Percentiles rank a stretch among this genome's conserved stretches.
Conservation (phyloP, 257 asterid genomes). For the Nicotiana tomentosiformis region DNA sequence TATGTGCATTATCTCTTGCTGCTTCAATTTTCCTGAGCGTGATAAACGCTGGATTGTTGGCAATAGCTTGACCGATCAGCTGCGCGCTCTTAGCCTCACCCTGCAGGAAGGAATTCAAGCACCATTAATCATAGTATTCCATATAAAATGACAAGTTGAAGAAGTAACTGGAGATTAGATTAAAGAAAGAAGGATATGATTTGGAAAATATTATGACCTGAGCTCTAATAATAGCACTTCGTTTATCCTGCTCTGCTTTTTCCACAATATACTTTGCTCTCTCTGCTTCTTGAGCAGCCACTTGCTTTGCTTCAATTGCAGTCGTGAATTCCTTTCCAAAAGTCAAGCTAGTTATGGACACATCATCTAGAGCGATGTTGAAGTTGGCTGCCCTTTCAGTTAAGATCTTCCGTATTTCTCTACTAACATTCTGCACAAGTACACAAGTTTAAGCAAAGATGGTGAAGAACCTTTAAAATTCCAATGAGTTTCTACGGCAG, state of each 20-base stretch:
- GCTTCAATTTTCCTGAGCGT: slow-evolving; percentile 91
- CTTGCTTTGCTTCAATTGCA: slow-evolving; percentile 95
- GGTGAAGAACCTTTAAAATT: neutral
- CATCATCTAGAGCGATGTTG: slow-evolving; percentile 91
- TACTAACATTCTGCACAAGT: slow-evolving; percentile 62
- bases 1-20: slow-evolving; percentile 66
- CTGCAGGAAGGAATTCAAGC: slow-evolving; percentile 27
- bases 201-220: slow-evolving; percentile 44
- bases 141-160: neutral
- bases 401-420: slow-evolving; percentile 72
- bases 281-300: slow-evolving; percentile 96
- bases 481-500: neutral
- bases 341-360: slow-evolving; percentile 75
- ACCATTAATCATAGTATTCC: neutral
- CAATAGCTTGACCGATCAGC: slow-evolving; percentile 87
- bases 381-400: slow-evolving; percentile 76
- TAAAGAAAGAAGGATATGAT: neutral
- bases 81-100: slow-evolving; percentile 98
- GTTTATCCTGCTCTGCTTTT: slow-evolving; percentile 90
- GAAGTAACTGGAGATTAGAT: neutral
- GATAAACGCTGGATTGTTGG: slow-evolving; percentile 82
- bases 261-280: slow-evolving; percentile 94
- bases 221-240: slow-evolving; percentile 78
- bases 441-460: neutral
- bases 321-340: slow-evolving; percentile 90